phyloP scores from a whole-genome alignment of 2,329 filamentous ascomycete genomes.

The Apiospora saccharicola region DNA sequence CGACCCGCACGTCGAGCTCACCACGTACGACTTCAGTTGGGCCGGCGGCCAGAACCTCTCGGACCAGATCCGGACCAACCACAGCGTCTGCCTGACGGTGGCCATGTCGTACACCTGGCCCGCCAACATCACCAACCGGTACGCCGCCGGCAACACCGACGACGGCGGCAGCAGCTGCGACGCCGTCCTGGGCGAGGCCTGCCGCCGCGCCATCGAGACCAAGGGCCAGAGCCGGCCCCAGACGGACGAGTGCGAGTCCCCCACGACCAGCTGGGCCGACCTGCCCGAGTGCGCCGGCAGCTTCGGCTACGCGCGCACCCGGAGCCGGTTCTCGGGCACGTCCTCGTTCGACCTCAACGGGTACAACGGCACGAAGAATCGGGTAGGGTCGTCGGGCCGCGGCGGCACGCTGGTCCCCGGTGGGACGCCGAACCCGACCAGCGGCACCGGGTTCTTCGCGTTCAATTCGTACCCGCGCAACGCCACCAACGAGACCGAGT shows the following conservation, averaged over 20 bases:
- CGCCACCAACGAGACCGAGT: neutral
- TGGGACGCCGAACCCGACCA: neutral
- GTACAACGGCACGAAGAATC: neutral
- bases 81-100: neutral
- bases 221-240: neutral
- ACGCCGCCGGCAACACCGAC: neutral
- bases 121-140: neutral
- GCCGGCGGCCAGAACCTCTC: slow-evolving; percentile 7
- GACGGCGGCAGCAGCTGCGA: neutral
- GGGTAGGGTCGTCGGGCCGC: too few relatives aligned
- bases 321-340: too few relatives aligned
- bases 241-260: neutral
- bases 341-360: slow-evolving; percentile 8
- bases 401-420: too few relatives aligned
- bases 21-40: slow-evolving; percentile 14
- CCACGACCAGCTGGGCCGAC: neutral
- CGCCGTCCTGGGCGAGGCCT: neutral
- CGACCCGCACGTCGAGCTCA: slow-evolving; percentile 4
- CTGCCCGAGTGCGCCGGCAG: slow-evolving; percentile 4
- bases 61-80: neutral
- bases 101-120: neutral
- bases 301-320: neutral
- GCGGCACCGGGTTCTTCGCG: neutral
- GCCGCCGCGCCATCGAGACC: neutral
- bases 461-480: slow-evolving; percentile 2